Percentiles rank a stretch among this genome's conserved stretches.
Conservation (phyloP, 225 moss, liverwort and hornwort species). For the Marchantia paleacea region DNA sequence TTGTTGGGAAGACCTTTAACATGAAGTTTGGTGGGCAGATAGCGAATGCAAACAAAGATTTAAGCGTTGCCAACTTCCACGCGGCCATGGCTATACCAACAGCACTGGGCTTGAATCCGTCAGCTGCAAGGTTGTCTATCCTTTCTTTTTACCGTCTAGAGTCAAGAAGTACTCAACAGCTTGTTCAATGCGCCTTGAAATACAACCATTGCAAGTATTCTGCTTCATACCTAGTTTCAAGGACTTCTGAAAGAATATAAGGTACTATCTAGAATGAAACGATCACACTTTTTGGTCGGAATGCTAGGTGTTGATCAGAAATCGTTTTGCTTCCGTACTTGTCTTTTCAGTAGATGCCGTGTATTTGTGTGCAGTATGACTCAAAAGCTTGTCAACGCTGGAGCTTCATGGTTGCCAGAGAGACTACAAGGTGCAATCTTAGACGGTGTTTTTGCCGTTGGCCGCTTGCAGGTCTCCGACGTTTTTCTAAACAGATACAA, state of each 20-base stretch:
- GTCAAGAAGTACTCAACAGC: neutral
- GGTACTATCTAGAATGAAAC: too few species aligned
- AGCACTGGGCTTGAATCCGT: conserved; percentile 75
- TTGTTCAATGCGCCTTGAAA: neutral
- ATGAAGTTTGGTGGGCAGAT: conserved; percentile 40
- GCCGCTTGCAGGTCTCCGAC: conserved; percentile 72
- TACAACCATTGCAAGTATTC: neutral
- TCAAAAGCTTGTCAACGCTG: conserved; percentile 55
- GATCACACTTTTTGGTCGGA: neutral
- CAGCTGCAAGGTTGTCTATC: conserved; percentile 66
- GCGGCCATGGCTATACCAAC: conserved; percentile 72
- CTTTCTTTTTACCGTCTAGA: neutral
- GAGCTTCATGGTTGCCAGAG: conserved; percentile 62
- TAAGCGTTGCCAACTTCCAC: conserved; percentile 82
- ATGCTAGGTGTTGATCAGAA: neutral
- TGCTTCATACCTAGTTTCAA: neutral
- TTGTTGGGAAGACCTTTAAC: neutral
- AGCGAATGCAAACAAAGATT: conserved; percentile 70
- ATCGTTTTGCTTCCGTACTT: neutral
- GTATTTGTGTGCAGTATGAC: conserved; percentile 46
- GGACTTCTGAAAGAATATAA: neutral
- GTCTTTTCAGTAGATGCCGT: neutral
- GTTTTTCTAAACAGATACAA: conserved; percentile 55
- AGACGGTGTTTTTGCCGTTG: conserved; percentile 60
- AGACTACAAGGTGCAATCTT: conserved; percentile 61